Conservation (phyloP, 306 rosid genomes). For the Medicago ruthenica region DNA sequence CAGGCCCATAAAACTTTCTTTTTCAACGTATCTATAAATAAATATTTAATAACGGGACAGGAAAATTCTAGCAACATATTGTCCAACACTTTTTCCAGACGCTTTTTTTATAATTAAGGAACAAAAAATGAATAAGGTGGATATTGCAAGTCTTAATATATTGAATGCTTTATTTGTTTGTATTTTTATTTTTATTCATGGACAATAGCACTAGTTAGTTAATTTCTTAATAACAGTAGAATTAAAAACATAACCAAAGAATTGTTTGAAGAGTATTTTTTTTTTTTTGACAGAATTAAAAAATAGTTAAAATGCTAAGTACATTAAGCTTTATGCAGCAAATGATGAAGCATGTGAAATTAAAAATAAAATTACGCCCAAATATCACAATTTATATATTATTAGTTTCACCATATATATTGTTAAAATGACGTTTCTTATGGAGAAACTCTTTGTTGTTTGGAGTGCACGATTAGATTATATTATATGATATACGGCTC, state of each 20-base stretch:
- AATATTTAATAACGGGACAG: no score
- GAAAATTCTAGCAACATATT: no score
- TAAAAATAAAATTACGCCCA: not conserved
- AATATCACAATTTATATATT: no score
- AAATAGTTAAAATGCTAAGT: no score
- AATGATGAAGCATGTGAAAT: conserved; percentile 11
- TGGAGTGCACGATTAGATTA: conserved; percentile 40
- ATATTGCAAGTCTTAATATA: no score
- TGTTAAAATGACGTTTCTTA: not conserved
- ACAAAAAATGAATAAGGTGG: no score
- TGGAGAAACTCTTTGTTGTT: not conserved
- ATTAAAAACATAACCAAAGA: no score
- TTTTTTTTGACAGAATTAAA: no score
- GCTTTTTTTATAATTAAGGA: no score
- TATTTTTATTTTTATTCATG: not conserved
- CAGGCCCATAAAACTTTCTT: not conserved
- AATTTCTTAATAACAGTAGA: not conserved
- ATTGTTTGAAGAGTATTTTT: no score
- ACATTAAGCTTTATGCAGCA: not conserved
- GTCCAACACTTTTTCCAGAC: no score
- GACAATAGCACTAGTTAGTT: not conserved
- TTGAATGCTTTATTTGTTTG: not conserved
- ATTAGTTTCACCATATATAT: not conserved
- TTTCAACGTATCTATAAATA: no score
- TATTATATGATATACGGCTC: not conserved